Evolutionary conservation across 768 basidiomycete genomes (phyloP).

Genomic region (Chalciporus sphaerocephalus): DNA sequence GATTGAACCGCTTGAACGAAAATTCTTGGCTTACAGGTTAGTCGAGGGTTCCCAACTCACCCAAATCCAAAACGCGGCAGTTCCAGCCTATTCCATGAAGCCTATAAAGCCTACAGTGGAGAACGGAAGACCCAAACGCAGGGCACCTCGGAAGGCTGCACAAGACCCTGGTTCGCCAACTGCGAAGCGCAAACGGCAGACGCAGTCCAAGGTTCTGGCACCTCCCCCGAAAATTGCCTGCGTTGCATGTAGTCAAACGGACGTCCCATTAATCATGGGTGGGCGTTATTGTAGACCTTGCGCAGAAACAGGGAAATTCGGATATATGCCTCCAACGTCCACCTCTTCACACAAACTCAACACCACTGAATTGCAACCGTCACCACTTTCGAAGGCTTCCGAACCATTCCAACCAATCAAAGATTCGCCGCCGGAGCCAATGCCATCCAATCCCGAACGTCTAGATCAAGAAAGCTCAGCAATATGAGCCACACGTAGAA

Average conservation of each 20-base stretch:
- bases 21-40: conserved; percentile 55
- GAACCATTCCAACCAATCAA: conserved; percentile 1
- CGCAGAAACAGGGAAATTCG: conserved; percentile 49
- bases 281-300: conserved; percentile 76
- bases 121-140: conserved; percentile 35
- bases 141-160: conserved; percentile 29
- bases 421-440: not conserved
- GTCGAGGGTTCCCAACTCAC: conserved; percentile 51
- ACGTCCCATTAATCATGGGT: conserved; percentile 73
- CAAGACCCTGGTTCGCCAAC: conserved; percentile 22
- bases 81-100: conserved; percentile 51
- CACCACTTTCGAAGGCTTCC: conserved; percentile 1
- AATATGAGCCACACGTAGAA: not conserved
- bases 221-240: conserved; percentile 50
- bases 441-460: not conserved
- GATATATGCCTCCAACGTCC: conserved; percentile 25
- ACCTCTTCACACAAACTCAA: conserved; percentile 1
- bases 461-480: not conserved
- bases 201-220: conserved; percentile 31
- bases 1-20: conserved; percentile 41
- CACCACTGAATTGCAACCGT: conserved; percentile 3
- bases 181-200: conserved; percentile 40
- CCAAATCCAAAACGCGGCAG: conserved; percentile 52
- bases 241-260: conserved; percentile 55
- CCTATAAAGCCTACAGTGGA: conserved; percentile 50